These are phyloP conservation scores for Peltaster fructicola DNA, from an alignment of 2,329 filamentous ascomycete genomes.

Conservation along the genomic window DNA sequence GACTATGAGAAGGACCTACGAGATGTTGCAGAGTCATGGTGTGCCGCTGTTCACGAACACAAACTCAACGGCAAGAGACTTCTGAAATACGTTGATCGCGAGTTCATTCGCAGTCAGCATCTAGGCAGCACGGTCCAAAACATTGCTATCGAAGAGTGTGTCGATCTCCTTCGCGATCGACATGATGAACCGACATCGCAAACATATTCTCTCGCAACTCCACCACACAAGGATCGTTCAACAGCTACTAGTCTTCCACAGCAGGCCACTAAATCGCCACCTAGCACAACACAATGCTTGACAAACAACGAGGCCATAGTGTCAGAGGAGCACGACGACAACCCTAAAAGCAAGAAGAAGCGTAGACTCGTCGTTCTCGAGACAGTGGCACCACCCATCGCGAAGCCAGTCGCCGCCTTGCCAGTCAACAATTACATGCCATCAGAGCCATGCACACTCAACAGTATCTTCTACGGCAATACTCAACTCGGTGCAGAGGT, in stretches of 20 bases:
- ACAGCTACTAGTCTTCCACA: too few species aligned
- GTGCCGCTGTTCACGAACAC: constrained; percentile 38
- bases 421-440: constrained; percentile 7
- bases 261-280: too few species aligned
- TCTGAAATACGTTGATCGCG: constrained; percentile 36
- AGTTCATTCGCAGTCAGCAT: constrained; percentile 35
- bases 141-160: too few species aligned
- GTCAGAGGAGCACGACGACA: background rate
- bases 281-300: constrained; percentile 38
- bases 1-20: constrained; percentile 3
- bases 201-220: too few species aligned
- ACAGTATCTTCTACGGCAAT: constrained; percentile 19
- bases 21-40: constrained; percentile 14
- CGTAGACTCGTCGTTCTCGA: background rate
- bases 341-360: background rate
- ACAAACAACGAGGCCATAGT: background rate
- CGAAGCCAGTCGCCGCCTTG: background rate
- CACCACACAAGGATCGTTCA: too few species aligned
- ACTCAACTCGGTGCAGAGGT: constrained; percentile 13
- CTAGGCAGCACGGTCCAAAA: constrained; percentile 38
- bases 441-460: constrained; percentile 10
- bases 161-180: too few species aligned
- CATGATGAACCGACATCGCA: too few species aligned
- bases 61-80: constrained; percentile 49
- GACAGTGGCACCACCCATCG: background rate